Conservation (phyloP, 306 rosid genomes). For the Malus asiatica region DNA sequence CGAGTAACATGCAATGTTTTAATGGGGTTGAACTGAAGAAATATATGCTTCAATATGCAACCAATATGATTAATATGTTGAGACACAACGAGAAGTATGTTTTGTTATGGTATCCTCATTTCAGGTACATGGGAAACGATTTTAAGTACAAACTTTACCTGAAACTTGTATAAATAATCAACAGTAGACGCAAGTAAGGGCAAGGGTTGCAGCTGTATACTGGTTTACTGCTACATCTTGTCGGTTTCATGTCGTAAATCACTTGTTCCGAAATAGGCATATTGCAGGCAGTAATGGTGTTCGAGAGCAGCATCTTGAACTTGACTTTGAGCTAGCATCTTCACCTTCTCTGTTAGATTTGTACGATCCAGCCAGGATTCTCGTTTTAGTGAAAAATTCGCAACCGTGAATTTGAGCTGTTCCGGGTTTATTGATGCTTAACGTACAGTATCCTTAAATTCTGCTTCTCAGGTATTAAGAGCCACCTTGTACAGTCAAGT, state of each 20-base stretch:
- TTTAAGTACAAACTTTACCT: slow-evolving; percentile 36
- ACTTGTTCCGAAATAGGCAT: slow-evolving; percentile 85
- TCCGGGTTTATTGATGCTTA: background rate
- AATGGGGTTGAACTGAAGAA: no score
- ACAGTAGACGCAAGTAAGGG: slow-evolving; percentile 67
- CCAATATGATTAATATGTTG: no score
- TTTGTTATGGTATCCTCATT: no score
- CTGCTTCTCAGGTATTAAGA: background rate
- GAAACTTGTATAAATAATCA: slow-evolving; percentile 76
- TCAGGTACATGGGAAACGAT: no score
- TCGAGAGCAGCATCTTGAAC: no score
- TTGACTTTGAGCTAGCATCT: background rate
- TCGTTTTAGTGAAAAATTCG: background rate
- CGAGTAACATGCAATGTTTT: no score
- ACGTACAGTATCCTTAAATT: background rate
- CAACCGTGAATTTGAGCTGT: background rate
- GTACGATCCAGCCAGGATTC: background rate
- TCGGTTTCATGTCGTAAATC: slow-evolving; percentile 51
- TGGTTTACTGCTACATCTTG: slow-evolving; percentile 51
- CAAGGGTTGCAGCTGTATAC: slow-evolving; percentile 62
- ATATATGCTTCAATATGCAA: no score
- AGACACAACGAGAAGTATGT: no score
- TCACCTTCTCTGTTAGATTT: background rate
- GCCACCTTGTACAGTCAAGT: background rate
- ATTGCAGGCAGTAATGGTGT: no score